phyloP scores from a whole-genome alignment of 768 basidiomycete genomes.

The Lactifluus pinguis region DNA sequence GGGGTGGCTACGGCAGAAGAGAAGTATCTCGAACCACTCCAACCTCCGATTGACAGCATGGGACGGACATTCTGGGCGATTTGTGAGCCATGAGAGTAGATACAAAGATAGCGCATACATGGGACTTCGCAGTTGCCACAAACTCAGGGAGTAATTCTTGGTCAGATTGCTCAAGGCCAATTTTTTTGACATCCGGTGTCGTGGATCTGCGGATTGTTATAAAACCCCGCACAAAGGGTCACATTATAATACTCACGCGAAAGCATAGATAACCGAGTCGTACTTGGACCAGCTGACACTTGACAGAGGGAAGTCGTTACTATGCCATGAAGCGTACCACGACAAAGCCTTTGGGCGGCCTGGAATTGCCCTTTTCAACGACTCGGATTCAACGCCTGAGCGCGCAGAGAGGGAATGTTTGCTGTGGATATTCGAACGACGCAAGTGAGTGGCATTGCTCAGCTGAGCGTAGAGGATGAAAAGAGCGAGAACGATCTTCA shows the following conservation, averaged over 20 bases:
- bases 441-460: background rate
- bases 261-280: slow-evolving; percentile 59
- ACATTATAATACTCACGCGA: slow-evolving; percentile 33
- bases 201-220: too few relatives aligned
- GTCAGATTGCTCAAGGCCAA: too few relatives aligned
- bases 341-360: slow-evolving; percentile 33
- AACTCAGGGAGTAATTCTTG: too few relatives aligned
- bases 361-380: background rate
- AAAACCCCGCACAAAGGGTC: background rate
- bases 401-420: background rate
- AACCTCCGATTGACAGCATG: slow-evolving; percentile 13
- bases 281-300: slow-evolving; percentile 59
- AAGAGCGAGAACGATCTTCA: background rate
- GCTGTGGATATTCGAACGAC: background rate
- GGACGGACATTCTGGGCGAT: slow-evolving; percentile 7
- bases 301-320: slow-evolving; percentile 37
- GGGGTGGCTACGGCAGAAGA: slow-evolving; percentile 10
- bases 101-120: background rate
- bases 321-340: slow-evolving; percentile 67
- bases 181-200: too few relatives aligned
- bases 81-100: too few relatives aligned
- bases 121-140: too few relatives aligned
- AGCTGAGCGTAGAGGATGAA: background rate
- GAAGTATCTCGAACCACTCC: slow-evolving; percentile 11
- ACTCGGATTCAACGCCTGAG: background rate